Percentiles rank a stretch among this genome's conserved stretches.
Conservation (phyloP, 371 early-diverging fungal species). For the Gilbertella persicaria region DNA sequence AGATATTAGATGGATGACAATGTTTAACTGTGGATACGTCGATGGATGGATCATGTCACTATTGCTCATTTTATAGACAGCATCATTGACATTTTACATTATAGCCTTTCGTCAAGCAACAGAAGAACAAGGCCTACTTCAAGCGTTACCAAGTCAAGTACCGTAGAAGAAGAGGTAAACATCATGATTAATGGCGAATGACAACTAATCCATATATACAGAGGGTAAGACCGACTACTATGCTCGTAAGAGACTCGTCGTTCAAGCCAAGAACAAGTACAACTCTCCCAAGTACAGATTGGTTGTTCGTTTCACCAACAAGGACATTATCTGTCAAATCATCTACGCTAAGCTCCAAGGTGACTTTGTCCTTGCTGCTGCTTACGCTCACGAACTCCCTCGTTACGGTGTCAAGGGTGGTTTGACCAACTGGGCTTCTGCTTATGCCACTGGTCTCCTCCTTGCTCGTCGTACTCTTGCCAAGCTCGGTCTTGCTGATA, state of each 20-base stretch:
- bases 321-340: constrained; percentile 96
- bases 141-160: constrained; percentile 99
- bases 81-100: no score
- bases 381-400: constrained; percentile 98
- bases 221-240: constrained; percentile 99
- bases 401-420: constrained; percentile 98
- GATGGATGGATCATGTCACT: constrained; percentile 22
- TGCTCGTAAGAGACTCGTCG: constrained; percentile 97
- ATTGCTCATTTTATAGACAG: not conserved
- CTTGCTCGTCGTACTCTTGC: constrained; percentile 95
- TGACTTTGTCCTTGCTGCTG: constrained; percentile 96
- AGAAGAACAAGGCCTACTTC: constrained; percentile 86
- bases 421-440: constrained; percentile 99
- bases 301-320: no score
- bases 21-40: not conserved
- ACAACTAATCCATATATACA: constrained; percentile 28
- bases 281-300: constrained; percentile 99
- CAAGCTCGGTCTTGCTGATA: constrained; percentile 92
- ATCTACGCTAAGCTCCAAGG: constrained; percentile 98
- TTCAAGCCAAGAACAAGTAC: constrained; percentile 99
- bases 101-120: constrained; percentile 49
- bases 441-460: constrained; percentile 99
- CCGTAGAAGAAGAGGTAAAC: constrained; percentile 94
- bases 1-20: constrained; percentile 1
- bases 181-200: not conserved